Evolutionary conservation across 75 land plant species (phyloP), one percentile per base, ranked within the genome.

Genomic region (Picea glauca): DNA sequence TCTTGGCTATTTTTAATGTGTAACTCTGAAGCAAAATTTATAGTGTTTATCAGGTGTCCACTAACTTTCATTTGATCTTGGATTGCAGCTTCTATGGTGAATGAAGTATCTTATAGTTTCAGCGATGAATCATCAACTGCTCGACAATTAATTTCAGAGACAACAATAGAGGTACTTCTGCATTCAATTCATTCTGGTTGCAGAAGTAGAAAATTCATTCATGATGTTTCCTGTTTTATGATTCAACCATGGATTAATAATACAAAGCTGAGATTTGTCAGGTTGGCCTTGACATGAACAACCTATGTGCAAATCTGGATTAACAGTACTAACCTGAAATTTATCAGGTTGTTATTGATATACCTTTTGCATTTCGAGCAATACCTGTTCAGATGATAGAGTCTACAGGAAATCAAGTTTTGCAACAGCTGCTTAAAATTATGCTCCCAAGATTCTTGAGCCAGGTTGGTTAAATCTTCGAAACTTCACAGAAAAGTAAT

Each of bases 11-110:
- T 58, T 31, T 26, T 75, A 13, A 57, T 75, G 4, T 75, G 12
- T 31, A 21, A 58, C 56, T 5, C 33, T 13, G 12, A 80, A 75
- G 74, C 18, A 8, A 70, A 70, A 70, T 70, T 15, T 6, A 70
- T 78, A 35, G 9, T 78, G 63, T 68, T 73, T 86, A 87, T 80
- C 84, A 83, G 87, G 82, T 74, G 40, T 79, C 75, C 73, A 77
- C 80, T 89, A 83, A 85, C 81, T 72, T 58, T 92, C 75, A 77
- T 82, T 84, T 87, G 77, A 57, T 85, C 20, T 84, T 78, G 86
- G 88, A 74, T 67, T 92, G 85, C 93, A 94, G 99, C 99, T 82
- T 88, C 88, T 35, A 96, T 96, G 99, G 91, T 85, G 83, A 96
- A 96, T 76, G 81, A 74, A 70, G 89, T 96, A 13, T 92, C 95